Percentiles rank a stretch among this genome's conserved stretches.
phyloP scores from a whole-genome alignment of 805 yeast species.

The Pichia cabralensis region DNA sequence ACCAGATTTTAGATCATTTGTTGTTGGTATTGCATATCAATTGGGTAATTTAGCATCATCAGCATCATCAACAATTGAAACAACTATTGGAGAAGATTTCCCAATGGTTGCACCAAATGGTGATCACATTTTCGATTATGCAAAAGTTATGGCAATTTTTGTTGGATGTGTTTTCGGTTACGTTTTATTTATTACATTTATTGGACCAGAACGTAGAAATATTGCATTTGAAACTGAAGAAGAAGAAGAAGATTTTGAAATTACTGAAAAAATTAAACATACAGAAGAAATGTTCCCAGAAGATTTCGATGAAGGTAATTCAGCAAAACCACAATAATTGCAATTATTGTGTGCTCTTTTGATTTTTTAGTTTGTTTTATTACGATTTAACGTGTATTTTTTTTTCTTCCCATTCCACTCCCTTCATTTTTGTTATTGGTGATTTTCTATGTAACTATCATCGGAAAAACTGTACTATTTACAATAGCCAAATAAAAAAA shows the following conservation, averaged over 20 bases:
- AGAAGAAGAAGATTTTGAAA: slow-evolving; percentile 13
- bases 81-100: slow-evolving; percentile 50
- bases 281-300: slow-evolving; percentile 6
- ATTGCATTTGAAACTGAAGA: slow-evolving; percentile 15
- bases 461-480: too few species aligned
- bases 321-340: background rate
- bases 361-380: too few species aligned
- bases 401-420: too few species aligned
- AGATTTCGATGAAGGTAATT: slow-evolving; percentile 8
- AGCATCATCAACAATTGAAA: slow-evolving; percentile 61
- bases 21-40: slow-evolving; percentile 56
- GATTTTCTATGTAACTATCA: too few species aligned
- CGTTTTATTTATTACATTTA: slow-evolving; percentile 36
- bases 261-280: slow-evolving; percentile 11
- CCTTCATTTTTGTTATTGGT: too few species aligned
- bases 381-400: background rate
- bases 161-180: slow-evolving; percentile 53
- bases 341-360: too few species aligned
- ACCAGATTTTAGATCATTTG: slow-evolving; percentile 52
- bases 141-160: slow-evolving; percentile 56
- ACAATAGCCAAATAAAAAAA: too few species aligned
- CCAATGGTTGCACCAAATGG: slow-evolving; percentile 29
- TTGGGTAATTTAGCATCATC: slow-evolving; percentile 60
- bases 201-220: slow-evolving; percentile 52
- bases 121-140: slow-evolving; percentile 34